A percentile compares a stretch with the other conserved stretches of the same genome.
Conservation (phyloP, 129 eudicot genomes). For the Dittrichia graveolens region DNA sequence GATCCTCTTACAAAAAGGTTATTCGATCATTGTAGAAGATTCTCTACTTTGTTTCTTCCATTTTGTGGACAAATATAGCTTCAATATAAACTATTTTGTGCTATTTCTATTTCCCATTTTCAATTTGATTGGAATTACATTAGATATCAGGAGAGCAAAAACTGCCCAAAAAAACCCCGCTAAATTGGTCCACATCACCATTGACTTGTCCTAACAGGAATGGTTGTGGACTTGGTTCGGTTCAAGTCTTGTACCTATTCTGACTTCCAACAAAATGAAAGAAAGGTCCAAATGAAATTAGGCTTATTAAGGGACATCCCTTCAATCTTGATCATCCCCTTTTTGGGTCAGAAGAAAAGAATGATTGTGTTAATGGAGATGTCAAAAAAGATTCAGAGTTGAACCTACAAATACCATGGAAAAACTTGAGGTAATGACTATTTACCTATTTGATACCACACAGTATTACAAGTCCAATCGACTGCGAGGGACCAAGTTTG, state of each 20-base stretch:
- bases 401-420: no score
- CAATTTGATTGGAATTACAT: neutral
- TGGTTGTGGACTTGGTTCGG: neutral
- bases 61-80: constrained; percentile 37
- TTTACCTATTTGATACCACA: no score
- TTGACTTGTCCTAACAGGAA: no score
- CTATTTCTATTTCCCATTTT: constrained; percentile 13
- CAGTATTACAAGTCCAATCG: no score
- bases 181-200: neutral
- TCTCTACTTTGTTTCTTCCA: constrained; percentile 5
- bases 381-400: no score
- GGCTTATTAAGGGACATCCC: neutral
- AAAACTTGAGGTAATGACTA: no score
- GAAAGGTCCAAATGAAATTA: neutral
- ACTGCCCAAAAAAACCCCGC: neutral
- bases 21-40: constrained; percentile 33
- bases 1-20: constrained; percentile 12
- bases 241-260: neutral
- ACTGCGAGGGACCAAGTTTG: no score
- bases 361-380: no score
- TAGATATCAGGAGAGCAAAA: neutral
- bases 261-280: neutral
- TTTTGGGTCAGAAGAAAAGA: no score
- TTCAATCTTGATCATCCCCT: no score
- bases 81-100: constrained; percentile 26